phyloP scores from a whole-genome alignment of 805 yeast species.

The Starmerella etchellsii region DNA sequence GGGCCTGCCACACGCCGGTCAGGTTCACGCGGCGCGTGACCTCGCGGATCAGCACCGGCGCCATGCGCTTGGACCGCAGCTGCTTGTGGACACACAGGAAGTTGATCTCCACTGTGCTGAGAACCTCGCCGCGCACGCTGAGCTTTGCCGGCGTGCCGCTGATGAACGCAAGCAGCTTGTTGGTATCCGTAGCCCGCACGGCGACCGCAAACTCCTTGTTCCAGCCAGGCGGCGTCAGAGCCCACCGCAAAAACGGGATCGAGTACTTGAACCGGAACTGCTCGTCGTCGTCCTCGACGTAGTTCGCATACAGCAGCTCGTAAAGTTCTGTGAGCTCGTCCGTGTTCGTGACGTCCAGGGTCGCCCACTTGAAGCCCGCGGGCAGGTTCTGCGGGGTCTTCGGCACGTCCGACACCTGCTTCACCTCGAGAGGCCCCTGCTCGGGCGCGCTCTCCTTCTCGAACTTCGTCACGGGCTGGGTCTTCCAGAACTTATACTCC shows the following conservation, averaged over 20 bases:
- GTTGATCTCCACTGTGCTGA: slow-evolving; percentile 63
- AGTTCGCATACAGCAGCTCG: slow-evolving; percentile 69
- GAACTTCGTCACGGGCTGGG: slow-evolving; percentile 83
- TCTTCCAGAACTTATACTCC: slow-evolving; percentile 93
- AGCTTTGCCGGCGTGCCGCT: slow-evolving; percentile 75
- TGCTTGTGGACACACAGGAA: slow-evolving; percentile 91
- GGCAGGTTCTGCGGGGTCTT: slow-evolving; percentile 57
- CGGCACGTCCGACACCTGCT: slow-evolving; percentile 61
- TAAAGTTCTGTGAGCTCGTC: slow-evolving; percentile 64
- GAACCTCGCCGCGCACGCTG: slow-evolving; percentile 39
- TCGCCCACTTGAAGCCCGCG: slow-evolving; percentile 79
- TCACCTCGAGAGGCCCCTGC: slow-evolving; percentile 25
- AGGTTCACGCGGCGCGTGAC: slow-evolving; percentile 85
- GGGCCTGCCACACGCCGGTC: slow-evolving; percentile 83
- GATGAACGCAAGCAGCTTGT: slow-evolving; percentile 80
- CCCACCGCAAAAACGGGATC: slow-evolving; percentile 78
- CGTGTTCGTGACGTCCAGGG: slow-evolving; percentile 47
- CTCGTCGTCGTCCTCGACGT: slow-evolving; percentile 89
- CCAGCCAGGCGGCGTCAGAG: slow-evolving; percentile 90
- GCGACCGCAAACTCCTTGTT: slow-evolving; percentile 81
- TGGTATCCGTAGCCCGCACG: slow-evolving; percentile 66
- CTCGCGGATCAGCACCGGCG: slow-evolving; percentile 88
- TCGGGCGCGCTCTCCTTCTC: slow-evolving; percentile 30
- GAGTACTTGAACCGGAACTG: slow-evolving; percentile 84
- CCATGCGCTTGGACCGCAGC: slow-evolving; percentile 79